Evolutionary conservation across 768 basidiomycete species (phyloP).

Genomic region (Tylopilus sp.): DNA sequence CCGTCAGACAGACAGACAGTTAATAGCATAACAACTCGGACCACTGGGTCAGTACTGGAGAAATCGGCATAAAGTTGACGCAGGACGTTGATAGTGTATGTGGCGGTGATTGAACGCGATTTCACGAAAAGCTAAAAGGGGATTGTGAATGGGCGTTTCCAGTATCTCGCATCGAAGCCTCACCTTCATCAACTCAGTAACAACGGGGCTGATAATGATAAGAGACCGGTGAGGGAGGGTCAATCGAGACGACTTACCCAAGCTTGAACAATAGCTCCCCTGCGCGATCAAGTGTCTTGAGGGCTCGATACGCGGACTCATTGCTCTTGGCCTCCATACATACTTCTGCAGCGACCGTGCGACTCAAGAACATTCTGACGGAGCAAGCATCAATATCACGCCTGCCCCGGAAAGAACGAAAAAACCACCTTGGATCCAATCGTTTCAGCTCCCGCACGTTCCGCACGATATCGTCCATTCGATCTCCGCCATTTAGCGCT

Average conservation of each 20-base stretch:
- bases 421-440: slow-evolving; percentile 62
- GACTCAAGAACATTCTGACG: slow-evolving; percentile 73
- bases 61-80: slow-evolving; percentile 66
- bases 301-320: slow-evolving; percentile 61
- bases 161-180: background rate
- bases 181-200: slow-evolving; percentile 69
- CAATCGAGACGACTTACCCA: slow-evolving; percentile 39
- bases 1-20: slow-evolving; percentile 50
- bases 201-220: slow-evolving; percentile 35
- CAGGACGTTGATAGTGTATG: slow-evolving; percentile 48
- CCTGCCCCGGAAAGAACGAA: background rate
- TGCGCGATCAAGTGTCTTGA: slow-evolving; percentile 63
- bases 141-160: slow-evolving; percentile 2
- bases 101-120: slow-evolving; percentile 59
- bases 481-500: slow-evolving; percentile 44
- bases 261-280: slow-evolving; percentile 68
- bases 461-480: slow-evolving; percentile 58
- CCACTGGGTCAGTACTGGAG: slow-evolving; percentile 54
- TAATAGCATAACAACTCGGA: slow-evolving; percentile 72
- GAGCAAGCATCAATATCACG: slow-evolving; percentile 3
- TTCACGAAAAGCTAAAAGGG: slow-evolving; percentile 58
- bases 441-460: slow-evolving; percentile 72
- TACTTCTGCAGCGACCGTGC: slow-evolving; percentile 79
- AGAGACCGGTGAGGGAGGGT: background rate
- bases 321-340: slow-evolving; percentile 79